Base-by-base conservation (phyloP, 2,329 filamentous ascomycete genomes). In the Microdochium nivale region DNA sequence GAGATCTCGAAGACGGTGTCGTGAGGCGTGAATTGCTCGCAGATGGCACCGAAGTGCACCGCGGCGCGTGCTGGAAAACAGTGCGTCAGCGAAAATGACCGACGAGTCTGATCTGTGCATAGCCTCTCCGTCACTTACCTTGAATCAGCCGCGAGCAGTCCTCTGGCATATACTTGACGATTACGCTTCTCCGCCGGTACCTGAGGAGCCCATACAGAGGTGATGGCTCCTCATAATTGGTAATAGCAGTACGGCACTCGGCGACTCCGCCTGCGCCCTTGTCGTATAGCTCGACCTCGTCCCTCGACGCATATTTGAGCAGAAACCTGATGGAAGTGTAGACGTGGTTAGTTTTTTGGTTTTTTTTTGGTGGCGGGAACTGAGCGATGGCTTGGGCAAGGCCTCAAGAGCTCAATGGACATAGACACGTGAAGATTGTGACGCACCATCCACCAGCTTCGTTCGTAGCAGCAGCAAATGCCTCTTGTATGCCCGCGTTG, bases 361-460 rank as follows among this genome's bases (percentile, higher is more conserved):
- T n/a, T n/a, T n/a, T n/a, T n/a, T n/a, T n/a, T n/a, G n/a, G n/a
- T n/a, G n/a, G n/a, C n/a, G n/a, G n/a, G n/a, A n/a, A n/a, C n/a
- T n/a, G n/a, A n/a, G n/a, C n/a, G n/a, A n/a, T n/a, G n/a, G n/a
- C n/a, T n/a, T n/a, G n/a, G n/a, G n/a, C n/a, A n/a, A n/a, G n/a
- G n/a, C n/a, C n/a, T n/a, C n/a, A n/a, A n/a, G n/a, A n/a, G n/a
- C n/a, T n/a, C n/a, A n/a, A n/a, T n/a, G n/a, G n/a, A n/a, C n/a
- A n/a, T n/a, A n/a, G n/a, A n/a, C n/a, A n/a, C n/a, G 53, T 51
- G 64, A 54, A 56, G 56, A 43, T 49, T 37, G 37, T 50, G 52
- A 76, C 87, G 70, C 80, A 97, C 94, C 94, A 99, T 86, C 90
- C 91, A 74, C 90, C 91, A 53, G 89, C 83, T 71, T 97, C 94